These are phyloP conservation scores for Aspergillus ochraceoroseus DNA, from an alignment of 2,329 filamentous ascomycete species.

Conservation along the genomic window DNA sequence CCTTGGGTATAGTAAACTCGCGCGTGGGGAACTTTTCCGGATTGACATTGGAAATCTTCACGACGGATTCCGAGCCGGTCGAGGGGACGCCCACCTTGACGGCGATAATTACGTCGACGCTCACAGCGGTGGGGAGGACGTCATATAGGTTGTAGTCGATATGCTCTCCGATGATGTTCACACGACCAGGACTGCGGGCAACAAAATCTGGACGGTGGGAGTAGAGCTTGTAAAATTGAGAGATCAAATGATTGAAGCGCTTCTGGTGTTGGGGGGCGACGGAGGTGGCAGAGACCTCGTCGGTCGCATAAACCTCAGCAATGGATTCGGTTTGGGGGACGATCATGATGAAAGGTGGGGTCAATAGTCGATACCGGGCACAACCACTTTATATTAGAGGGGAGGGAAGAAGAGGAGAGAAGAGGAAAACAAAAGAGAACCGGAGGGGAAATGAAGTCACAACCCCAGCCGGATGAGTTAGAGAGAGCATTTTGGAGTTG, in stretches of 20 bases:
- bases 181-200: conserved; percentile 82
- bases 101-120: conserved; percentile 83
- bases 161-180: conserved; percentile 98
- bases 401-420: conserved; percentile 1
- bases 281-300: conserved; percentile 69
- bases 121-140: conserved; percentile 91
- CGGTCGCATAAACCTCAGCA: conserved; percentile 74
- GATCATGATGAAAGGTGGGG: too few species aligned
- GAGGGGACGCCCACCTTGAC: conserved; percentile 54
- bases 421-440: conserved; percentile 5
- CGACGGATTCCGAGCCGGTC: conserved; percentile 50
- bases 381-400: too few species aligned
- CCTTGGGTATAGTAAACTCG: conserved; percentile 65
- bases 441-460: too few species aligned
- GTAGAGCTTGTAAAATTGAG: conserved; percentile 66
- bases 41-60: conserved; percentile 77
- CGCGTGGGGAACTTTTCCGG: conserved; percentile 67
- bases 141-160: conserved; percentile 98
- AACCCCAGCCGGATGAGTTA: too few species aligned
- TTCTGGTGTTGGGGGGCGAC: conserved; percentile 62
- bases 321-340: conserved; percentile 74
- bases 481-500: conserved; percentile 6
- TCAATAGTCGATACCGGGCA: too few species aligned
- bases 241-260: conserved; percentile 71
- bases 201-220: conserved; percentile 71